Evolutionary conservation across 345 rosid genomes (phyloP), one percentile per base, ranked within the genome.

Genomic region (Hibiscus trionum): DNA sequence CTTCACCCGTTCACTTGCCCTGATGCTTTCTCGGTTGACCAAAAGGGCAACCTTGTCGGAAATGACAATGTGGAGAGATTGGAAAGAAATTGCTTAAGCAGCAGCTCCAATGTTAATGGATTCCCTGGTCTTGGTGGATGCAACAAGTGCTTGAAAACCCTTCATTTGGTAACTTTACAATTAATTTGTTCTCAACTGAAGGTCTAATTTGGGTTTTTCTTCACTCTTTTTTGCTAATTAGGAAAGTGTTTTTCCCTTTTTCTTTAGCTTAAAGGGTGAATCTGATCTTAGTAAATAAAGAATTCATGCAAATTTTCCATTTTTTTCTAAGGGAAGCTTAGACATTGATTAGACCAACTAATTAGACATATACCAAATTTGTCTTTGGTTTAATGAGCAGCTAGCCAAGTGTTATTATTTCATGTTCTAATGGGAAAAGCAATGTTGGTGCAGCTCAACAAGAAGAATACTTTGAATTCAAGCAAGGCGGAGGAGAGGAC

Each of bases 71-170:
- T 94, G 61, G 80, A 72, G 86, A 76, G 82, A 46, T 77, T 94
- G 67, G 97, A 90, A 80, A 86, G 69, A 59, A 83, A 90, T 81
- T 94, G 98, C 78, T 77, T 87, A 71, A 83, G 85, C 33, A 82
- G 84, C 77, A 76, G 77, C 71, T 60, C 19, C 66, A 74, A 84
- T 79, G 87, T 64, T 10, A 72, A 82, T 77, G 82, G 84, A 24
- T 80, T 87, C 16, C 86, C 96, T 31, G 87, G 93, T 71, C 87
- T 93, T 2, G 83, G 83, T 52, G 87, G 87, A 29, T 94, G 98
- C 76, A 81, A 86, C 77, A 91, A 88, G 83, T 94, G 98, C 92
- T 77, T 91, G 61, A 84, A 83, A 75, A 83, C 85, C 19, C 98
- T 94, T 60, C 72, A 84, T 49, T 67, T 69, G 83, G 98, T 86